phyloP scores from a whole-genome alignment of 345 rosid species.

The Barbarea vulgaris region DNA sequence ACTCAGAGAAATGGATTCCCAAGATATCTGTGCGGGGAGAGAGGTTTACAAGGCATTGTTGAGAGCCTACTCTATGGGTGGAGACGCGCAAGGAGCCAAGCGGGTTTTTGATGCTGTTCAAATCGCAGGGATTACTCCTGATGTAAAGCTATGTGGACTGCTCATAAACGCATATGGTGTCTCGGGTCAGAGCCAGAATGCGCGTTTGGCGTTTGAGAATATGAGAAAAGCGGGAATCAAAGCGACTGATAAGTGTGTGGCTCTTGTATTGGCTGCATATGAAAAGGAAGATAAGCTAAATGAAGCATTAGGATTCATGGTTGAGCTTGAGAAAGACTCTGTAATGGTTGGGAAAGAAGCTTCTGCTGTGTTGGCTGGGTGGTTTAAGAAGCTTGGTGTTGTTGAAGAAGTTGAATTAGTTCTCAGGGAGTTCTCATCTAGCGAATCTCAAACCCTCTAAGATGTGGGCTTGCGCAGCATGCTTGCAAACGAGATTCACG shows the following conservation, averaged over 20 bases:
- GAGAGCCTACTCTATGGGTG: conserved; percentile 76
- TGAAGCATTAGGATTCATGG: conserved; percentile 60
- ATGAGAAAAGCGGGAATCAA: conserved; percentile 81
- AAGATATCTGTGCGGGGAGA: conserved; percentile 62
- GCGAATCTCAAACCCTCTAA: conserved; percentile 14
- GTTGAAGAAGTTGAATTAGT: conserved; percentile 68
- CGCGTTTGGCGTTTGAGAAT: conserved; percentile 60
- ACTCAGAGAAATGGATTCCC: conserved; percentile 64
- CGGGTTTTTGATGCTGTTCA: conserved; percentile 78
- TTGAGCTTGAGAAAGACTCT: conserved; percentile 59
- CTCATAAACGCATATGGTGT: conserved; percentile 72
- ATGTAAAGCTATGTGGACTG: conserved; percentile 66
- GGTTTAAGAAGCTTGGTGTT: conserved; percentile 77
- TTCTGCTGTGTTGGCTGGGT: conserved; percentile 56
- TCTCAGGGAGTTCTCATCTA: conserved; percentile 52
- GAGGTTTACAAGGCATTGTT: conserved; percentile 92
- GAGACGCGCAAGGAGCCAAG: conserved; percentile 69
- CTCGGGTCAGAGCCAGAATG: conserved; percentile 65
- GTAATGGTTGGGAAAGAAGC: conserved; percentile 63
- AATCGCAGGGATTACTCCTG: conserved; percentile 72
- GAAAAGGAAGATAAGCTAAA: conserved; percentile 64
- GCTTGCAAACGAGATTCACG: not conserved
- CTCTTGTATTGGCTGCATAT: conserved; percentile 59
- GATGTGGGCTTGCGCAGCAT: not conserved
- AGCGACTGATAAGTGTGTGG: conserved; percentile 74